Evolutionary conservation across 768 basidiomycete species (phyloP).

Genomic region (Guyanaporus albipodus): DNA sequence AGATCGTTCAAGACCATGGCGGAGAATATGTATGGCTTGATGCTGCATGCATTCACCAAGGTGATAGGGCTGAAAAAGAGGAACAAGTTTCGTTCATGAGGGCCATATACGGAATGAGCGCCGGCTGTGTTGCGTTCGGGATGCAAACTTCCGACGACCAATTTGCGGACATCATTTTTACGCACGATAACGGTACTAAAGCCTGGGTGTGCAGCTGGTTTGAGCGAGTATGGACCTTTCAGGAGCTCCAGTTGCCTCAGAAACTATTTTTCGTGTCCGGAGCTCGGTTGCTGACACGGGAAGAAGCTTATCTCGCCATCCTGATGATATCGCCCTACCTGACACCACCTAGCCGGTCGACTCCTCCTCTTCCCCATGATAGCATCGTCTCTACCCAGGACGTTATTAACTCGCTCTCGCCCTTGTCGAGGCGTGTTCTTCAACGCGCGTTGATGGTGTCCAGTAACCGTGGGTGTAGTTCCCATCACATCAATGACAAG

Average conservation of each 20-base stretch:
- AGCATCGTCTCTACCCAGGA: slow-evolving; percentile 4
- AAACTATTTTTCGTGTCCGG: slow-evolving; percentile 9
- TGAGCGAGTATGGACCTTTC: slow-evolving; percentile 14
- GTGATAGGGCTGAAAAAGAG: not conserved
- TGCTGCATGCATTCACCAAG: slow-evolving; percentile 8
- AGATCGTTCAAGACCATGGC: not conserved
- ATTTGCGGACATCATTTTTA: not conserved
- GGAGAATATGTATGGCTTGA: slow-evolving; percentile 10
- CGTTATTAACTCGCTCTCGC: slow-evolving; percentile 9
- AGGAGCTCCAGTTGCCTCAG: slow-evolving; percentile 9
- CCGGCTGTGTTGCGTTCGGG: slow-evolving; percentile 11
- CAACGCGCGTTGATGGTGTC: slow-evolving; percentile 12
- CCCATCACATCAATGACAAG: not conserved
- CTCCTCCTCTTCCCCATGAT: not conserved
- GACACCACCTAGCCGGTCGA: not conserved
- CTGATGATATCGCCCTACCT: slow-evolving; percentile 13
- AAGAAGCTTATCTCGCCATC: slow-evolving; percentile 7
- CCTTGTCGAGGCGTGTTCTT: slow-evolving; percentile 1
- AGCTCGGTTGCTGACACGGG: slow-evolving; percentile 1
- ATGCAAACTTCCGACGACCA: not conserved
- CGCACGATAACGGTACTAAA: slow-evolving; percentile 4
- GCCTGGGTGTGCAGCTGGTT: slow-evolving; percentile 14
- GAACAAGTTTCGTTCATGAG: slow-evolving; percentile 7
- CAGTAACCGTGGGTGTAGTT: slow-evolving; percentile 1
- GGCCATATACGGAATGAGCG: slow-evolving; percentile 5